These are phyloP conservation scores for Boletus rex-veris DNA, from an alignment of 768 basidiomycete genomes.

Conservation along the genomic window DNA sequence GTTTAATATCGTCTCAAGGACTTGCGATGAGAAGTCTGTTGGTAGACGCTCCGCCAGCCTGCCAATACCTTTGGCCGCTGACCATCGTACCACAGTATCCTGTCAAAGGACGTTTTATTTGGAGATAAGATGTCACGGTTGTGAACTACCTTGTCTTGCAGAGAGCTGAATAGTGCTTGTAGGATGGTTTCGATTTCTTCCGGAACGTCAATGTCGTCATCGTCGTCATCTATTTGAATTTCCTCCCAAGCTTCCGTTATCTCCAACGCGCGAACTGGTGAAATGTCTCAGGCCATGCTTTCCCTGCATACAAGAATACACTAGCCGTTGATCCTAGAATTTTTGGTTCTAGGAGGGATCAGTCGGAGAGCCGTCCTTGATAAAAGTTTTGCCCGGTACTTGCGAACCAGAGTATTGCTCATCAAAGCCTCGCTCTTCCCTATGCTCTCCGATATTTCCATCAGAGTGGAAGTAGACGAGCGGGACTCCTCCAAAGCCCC, in stretches of 20 bases:
- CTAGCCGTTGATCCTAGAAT: constrained; percentile 42
- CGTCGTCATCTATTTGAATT: constrained; percentile 20
- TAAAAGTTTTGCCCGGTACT: constrained; percentile 62
- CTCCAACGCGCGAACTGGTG: constrained; percentile 25
- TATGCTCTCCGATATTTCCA: constrained; percentile 44
- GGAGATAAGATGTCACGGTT: background rate
- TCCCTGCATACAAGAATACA: constrained; percentile 19
- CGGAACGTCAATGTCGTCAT: constrained; percentile 62
- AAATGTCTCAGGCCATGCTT: constrained; percentile 21
- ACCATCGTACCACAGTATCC: constrained; percentile 96
- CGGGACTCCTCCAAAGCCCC: constrained; percentile 54
- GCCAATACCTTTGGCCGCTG: constrained; percentile 88
- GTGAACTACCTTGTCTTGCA: constrained; percentile 77
- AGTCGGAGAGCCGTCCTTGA: constrained; percentile 62
- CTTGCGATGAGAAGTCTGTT: constrained; percentile 66
- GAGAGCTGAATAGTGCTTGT: constrained; percentile 62
- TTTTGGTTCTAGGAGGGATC: constrained; percentile 46
- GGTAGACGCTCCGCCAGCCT: constrained; percentile 82
- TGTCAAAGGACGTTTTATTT: constrained; percentile 30
- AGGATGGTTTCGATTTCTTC: constrained; percentile 74
- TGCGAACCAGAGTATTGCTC: constrained; percentile 65
- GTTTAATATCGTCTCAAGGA: constrained; percentile 73
- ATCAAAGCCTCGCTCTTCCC: constrained; percentile 39
- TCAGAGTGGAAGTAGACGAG: constrained; percentile 40
- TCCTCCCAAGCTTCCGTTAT: constrained; percentile 6